These are phyloP conservation scores for Euphorbia lathyris DNA, from an alignment of 345 rosid species.

Conservation along the genomic window DNA sequence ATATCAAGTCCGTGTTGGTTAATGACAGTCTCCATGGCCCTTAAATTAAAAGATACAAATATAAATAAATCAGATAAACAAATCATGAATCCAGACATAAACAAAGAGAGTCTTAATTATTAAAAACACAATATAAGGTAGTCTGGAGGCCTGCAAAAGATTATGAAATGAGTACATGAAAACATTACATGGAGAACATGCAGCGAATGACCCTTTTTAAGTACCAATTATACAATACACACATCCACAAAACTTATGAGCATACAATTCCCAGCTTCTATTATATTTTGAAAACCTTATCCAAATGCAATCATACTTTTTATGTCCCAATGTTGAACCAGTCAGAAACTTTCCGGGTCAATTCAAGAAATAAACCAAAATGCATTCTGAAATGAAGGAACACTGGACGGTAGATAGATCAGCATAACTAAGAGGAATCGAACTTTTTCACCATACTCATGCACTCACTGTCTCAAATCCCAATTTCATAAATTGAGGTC, in stretches of 20 bases:
- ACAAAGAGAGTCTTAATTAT: neutral
- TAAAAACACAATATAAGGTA: neutral
- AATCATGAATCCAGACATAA: neutral
- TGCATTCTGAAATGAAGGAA: neutral
- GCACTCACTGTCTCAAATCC: neutral
- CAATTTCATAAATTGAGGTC: neutral
- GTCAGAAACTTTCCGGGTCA: neutral
- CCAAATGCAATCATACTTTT: neutral
- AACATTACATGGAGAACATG: neutral
- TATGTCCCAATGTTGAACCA: neutral
- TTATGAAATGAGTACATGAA: neutral
- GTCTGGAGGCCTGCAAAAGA: neutral
- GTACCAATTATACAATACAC: neutral
- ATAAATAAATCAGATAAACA: neutral
- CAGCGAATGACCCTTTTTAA: neutral
- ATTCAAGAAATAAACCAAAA: neutral
- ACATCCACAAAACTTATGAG: neutral
- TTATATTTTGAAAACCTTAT: neutral
- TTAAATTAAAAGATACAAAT: constrained; percentile 13
- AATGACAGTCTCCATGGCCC: constrained; percentile 99
- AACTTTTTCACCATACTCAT: neutral
- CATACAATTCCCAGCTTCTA: neutral
- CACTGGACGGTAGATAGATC: neutral
- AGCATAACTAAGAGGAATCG: neutral
- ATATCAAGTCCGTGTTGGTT: constrained; percentile 88